Conservation (phyloP, 2,329 filamentous ascomycete genomes). For the Aspergillus sp. region DNA sequence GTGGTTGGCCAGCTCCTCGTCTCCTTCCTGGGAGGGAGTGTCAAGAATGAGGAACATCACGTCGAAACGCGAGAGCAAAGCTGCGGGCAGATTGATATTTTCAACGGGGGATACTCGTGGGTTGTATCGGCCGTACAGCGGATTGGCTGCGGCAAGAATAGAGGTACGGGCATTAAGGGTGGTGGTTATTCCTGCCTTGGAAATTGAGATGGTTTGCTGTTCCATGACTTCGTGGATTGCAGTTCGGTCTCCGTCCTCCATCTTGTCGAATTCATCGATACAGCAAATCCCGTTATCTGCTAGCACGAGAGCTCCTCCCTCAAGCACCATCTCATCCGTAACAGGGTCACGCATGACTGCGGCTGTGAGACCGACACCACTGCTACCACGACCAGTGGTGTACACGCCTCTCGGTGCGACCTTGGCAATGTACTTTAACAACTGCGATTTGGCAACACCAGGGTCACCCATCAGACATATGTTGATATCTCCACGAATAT, state of each 20-base stretch:
- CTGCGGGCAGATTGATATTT: constrained; percentile 98
- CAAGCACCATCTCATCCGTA: constrained; percentile 75
- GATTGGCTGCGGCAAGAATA: constrained; percentile 94
- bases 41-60: constrained; percentile 95
- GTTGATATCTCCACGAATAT: constrained; percentile 98
- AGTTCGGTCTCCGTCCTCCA: constrained; percentile 75
- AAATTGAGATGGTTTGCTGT: constrained; percentile 80
- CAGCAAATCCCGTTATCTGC: constrained; percentile 82
- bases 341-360: constrained; percentile 80
- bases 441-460: constrained; percentile 97
- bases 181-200: constrained; percentile 92
- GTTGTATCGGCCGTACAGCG: constrained; percentile 96
- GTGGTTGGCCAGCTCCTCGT: constrained; percentile 92
- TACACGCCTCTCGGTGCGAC: constrained; percentile 91
- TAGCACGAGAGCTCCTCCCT: constrained; percentile 75
- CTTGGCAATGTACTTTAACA: constrained; percentile 98
- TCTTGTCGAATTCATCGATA: constrained; percentile 85
- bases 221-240: constrained; percentile 88
- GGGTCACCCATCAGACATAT: constrained; percentile 99
- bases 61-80: constrained; percentile 94
- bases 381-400: constrained; percentile 78
- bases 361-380: constrained; percentile 76
- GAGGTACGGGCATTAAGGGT: constrained; percentile 95
- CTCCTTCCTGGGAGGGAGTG: constrained; percentile 82
- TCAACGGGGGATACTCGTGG: constrained; percentile 95